phyloP scores from a whole-genome alignment of 805 yeast genomes.

The Cyberlindnera samutprakarnensis region DNA sequence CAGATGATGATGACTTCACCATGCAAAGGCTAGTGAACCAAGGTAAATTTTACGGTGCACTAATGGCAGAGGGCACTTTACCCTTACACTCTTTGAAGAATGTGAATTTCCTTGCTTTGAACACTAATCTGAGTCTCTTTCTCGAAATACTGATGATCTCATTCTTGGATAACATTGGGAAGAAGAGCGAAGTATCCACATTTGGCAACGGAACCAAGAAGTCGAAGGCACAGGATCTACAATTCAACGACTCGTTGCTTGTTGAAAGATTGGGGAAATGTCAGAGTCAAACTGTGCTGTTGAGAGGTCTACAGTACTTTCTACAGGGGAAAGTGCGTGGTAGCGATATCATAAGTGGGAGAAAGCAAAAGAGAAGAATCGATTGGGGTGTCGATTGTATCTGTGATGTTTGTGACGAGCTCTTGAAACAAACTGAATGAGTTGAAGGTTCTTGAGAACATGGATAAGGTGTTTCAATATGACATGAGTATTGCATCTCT shows the following conservation, averaged over 20 bases:
- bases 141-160: constrained; percentile 67
- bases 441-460: too few relatives aligned
- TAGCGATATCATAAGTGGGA: constrained; percentile 44
- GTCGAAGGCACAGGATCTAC: constrained; percentile 26
- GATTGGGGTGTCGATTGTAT: constrained; percentile 59
- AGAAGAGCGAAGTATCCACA: constrained; percentile 40
- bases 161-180: constrained; percentile 57
- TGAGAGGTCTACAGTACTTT: constrained; percentile 63
- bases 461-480: not conserved
- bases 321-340: constrained; percentile 37
- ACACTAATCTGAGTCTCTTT: constrained; percentile 55
- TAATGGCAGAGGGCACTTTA: constrained; percentile 67
- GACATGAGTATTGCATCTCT: too few relatives aligned
- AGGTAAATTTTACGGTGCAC: constrained; percentile 73
- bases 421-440: constrained; percentile 19
- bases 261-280: constrained; percentile 47
- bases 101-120: constrained; percentile 61
- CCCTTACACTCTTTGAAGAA: constrained; percentile 68
- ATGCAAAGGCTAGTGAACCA: constrained; percentile 57
- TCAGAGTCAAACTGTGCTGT: constrained; percentile 46
- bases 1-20: constrained; percentile 44
- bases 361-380: constrained; percentile 47
- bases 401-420: constrained; percentile 45
- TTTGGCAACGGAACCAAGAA: constrained; percentile 24
- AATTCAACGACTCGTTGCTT: constrained; percentile 41